Evolutionary conservation across 2,329 filamentous ascomycete genomes (phyloP).

Genomic region (Berkeleyomyces rouxiae): DNA sequence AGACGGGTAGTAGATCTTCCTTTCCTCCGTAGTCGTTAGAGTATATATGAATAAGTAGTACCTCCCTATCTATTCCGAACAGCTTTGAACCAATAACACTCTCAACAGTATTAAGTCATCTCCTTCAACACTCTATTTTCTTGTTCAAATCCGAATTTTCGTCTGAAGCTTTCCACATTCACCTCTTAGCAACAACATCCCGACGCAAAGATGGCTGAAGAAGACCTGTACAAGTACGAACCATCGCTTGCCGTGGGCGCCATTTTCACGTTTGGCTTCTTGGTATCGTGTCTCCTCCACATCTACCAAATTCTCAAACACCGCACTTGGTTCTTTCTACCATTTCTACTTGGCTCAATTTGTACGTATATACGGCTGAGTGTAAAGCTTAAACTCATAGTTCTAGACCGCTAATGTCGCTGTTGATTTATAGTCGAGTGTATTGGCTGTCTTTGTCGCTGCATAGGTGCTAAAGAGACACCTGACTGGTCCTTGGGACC

Average conservation of each 20-base stretch:
- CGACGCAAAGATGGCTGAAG: background rate
- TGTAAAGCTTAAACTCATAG: too few species aligned
- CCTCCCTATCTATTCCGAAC: too few species aligned
- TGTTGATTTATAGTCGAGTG: conserved; percentile 19
- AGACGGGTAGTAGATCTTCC: too few species aligned
- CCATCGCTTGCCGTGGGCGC: conserved; percentile 28
- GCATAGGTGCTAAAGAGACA: conserved; percentile 17
- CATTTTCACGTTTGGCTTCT: conserved; percentile 20
- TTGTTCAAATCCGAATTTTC: too few species aligned
- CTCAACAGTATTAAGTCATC: too few species aligned
- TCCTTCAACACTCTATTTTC: too few species aligned
- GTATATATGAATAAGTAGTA: too few species aligned
- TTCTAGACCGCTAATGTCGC: background rate
- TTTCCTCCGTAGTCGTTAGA: too few species aligned
- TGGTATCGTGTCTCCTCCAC: conserved; percentile 26
- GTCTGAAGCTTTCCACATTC: too few species aligned
- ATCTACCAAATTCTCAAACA: conserved; percentile 23
- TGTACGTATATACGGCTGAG: conserved; percentile 22
- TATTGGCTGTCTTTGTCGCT: conserved; percentile 15
- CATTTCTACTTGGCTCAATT: conserved; percentile 35
- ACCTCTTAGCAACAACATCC: too few species aligned
- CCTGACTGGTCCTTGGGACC: conserved; percentile 23
- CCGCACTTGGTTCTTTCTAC: conserved; percentile 35
- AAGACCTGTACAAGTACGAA: conserved; percentile 29
- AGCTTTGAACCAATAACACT: too few species aligned